Evolutionary conservation across 2,329 filamentous ascomycete genomes (phyloP).

Genomic region (Fusarium siculi): DNA sequence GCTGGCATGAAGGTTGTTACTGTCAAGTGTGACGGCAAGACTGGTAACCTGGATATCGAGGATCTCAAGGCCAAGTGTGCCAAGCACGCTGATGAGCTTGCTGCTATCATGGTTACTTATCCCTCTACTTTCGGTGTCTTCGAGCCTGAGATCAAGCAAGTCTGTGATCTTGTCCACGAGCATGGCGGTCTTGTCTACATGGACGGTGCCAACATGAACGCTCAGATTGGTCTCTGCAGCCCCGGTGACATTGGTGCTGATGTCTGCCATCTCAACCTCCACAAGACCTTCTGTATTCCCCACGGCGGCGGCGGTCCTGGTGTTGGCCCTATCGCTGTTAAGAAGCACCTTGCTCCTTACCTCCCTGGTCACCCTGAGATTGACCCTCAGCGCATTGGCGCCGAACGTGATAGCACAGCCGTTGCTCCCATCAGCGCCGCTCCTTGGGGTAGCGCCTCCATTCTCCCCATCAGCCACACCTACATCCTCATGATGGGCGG

Average conservation of each 20-base stretch:
- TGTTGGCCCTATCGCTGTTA: slow-evolving; percentile 93
- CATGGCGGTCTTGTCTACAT: slow-evolving; percentile 98
- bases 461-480: slow-evolving; percentile 92
- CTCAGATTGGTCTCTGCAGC: slow-evolving; percentile 93
- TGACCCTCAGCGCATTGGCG: slow-evolving; percentile 44
- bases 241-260: slow-evolving; percentile 97
- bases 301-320: slow-evolving; percentile 95
- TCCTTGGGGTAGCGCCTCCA: slow-evolving; percentile 88
- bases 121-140: slow-evolving; percentile 95
- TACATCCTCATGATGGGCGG: slow-evolving; percentile 90
- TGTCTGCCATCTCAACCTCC: slow-evolving; percentile 95
- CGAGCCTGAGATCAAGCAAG: slow-evolving; percentile 88
- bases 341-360: slow-evolving; percentile 80
- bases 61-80: slow-evolving; percentile 92
- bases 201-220: slow-evolving; percentile 99
- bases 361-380: slow-evolving; percentile 56
- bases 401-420: slow-evolving; percentile 65
- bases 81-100: slow-evolving; percentile 86
- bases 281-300: slow-evolving; percentile 99
- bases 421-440: slow-evolving; percentile 57
- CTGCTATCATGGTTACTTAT: slow-evolving; percentile 96
- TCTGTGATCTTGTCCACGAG: slow-evolving; percentile 84
- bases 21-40: slow-evolving; percentile 87
- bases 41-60: slow-evolving; percentile 87
- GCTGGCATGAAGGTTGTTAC: slow-evolving; percentile 93